Conservation (phyloP, 2,329 filamentous ascomycete genomes). For the Beauveria sp. region DNA sequence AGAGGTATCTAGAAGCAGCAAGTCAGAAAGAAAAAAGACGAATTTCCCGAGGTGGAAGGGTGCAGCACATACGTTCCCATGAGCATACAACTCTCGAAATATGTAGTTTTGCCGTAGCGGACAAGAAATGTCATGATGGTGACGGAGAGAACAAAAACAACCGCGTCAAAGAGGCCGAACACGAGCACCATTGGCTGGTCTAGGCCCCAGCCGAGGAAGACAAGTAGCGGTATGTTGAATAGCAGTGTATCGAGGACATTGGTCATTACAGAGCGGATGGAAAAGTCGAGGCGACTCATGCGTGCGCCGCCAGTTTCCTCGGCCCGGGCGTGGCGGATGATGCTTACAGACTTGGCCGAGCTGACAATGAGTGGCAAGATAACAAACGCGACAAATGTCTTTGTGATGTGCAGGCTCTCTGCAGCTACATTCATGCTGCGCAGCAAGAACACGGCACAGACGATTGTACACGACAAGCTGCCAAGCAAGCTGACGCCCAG, state of each 20-base stretch:
- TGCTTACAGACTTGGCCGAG: constrained; percentile 9
- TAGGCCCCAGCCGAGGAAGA: constrained; percentile 5
- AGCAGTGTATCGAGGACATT: constrained; percentile 10
- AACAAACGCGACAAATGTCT: constrained; percentile 5
- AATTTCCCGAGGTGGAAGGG: not conserved
- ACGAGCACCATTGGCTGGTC: constrained; percentile 13
- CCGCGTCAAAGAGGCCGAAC: constrained; percentile 13
- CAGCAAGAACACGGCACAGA: constrained; percentile 5
- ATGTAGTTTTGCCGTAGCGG: constrained; percentile 14
- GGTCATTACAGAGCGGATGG: constrained; percentile 10
- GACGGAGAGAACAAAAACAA: constrained; percentile 13
- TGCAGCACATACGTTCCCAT: constrained; percentile 14
- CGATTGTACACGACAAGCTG: not conserved
- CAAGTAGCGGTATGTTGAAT: constrained; percentile 9
- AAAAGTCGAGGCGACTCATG: constrained; percentile 10
- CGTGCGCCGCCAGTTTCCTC: not conserved
- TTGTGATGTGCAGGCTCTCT: not conserved
- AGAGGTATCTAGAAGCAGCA: constrained; percentile 10
- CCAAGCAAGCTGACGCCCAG: not conserved
- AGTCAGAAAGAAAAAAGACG: not conserved
- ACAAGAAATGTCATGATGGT: constrained; percentile 14
- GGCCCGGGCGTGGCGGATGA: constrained; percentile 7
- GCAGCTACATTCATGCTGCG: constrained; percentile 1
- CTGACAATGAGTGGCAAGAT: constrained; percentile 7
- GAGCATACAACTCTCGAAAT: constrained; percentile 15